phyloP scores from a whole-genome alignment of 2,329 filamentous ascomycete genomes.

The Grosmannia huntii region DNA sequence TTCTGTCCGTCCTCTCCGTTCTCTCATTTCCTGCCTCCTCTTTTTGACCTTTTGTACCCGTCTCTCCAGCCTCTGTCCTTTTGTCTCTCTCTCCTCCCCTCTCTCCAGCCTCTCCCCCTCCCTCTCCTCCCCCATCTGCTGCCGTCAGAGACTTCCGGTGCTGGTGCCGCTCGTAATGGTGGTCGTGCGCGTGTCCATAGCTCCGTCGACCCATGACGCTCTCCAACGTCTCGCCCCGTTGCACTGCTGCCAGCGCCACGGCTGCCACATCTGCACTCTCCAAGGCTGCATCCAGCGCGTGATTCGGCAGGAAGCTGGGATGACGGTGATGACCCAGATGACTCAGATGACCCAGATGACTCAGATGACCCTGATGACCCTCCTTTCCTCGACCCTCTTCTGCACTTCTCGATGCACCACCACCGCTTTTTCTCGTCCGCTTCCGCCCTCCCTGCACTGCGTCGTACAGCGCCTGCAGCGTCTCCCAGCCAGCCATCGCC shows the following conservation, averaged over 20 bases:
- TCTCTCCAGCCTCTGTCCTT: too few species aligned
- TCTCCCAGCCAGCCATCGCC: constrained; percentile 27
- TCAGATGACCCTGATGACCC: too few species aligned
- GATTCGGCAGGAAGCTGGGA: constrained; percentile 12
- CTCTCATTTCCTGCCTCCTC: too few species aligned
- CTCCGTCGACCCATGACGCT: constrained; percentile 16
- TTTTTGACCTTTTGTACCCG: too few species aligned
- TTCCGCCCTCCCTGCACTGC: constrained; percentile 22
- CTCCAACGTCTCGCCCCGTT: constrained; percentile 28
- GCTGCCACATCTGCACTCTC: constrained; percentile 35
- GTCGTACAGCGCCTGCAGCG: constrained; percentile 27
- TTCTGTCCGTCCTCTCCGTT: too few species aligned
- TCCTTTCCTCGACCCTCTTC: background rate
- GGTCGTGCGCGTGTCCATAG: background rate
- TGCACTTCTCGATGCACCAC: background rate
- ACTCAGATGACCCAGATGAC: too few species aligned
- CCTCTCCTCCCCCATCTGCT: background rate
- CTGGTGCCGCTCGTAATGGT: background rate
- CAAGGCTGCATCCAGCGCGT: constrained; percentile 31
- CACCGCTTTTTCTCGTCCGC: constrained; percentile 8
- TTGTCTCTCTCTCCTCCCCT: too few species aligned
- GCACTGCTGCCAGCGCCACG: constrained; percentile 30
- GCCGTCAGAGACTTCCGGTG: background rate
- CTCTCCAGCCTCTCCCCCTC: too few species aligned
- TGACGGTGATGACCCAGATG: background rate